These are phyloP conservation scores for Allantophomopsis lycopodina DNA, from an alignment of 2,329 filamentous ascomycete genomes.

Conservation along the genomic window DNA sequence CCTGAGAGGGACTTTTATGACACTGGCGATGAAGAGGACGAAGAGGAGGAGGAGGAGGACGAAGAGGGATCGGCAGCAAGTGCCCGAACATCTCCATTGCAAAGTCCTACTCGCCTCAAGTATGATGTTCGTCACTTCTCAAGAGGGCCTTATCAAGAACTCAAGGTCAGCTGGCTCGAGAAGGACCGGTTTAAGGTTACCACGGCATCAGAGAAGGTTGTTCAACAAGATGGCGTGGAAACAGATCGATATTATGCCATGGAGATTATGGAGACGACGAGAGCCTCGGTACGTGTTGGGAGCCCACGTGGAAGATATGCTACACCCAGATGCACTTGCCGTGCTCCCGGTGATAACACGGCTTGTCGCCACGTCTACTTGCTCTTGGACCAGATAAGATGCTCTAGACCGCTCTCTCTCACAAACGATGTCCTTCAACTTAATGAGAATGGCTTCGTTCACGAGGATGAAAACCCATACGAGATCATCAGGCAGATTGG, in stretches of 20 bases:
- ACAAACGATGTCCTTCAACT: neutral
- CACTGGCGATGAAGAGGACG: too few species aligned
- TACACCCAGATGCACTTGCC: neutral
- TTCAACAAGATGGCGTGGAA: neutral
- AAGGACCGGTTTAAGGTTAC: too few species aligned
- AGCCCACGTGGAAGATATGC: neutral
- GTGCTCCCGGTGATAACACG: neutral
- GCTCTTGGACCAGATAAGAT: constrained; percentile 2
- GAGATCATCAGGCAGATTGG: neutral
- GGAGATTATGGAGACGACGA: constrained; percentile 1
- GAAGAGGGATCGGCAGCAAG: too few species aligned
- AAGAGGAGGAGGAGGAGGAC: too few species aligned
- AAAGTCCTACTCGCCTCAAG: too few species aligned
- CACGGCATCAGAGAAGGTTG: too few species aligned
- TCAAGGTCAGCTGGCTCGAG: too few species aligned
- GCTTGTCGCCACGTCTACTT: constrained; percentile 2
- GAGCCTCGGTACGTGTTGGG: constrained; percentile 1
- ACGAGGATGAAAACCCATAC: neutral
- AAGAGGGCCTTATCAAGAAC: too few species aligned
- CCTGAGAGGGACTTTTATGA: too few species aligned
- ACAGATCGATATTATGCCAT: constrained; percentile 1
- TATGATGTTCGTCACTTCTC: too few species aligned
- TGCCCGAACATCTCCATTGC: too few species aligned
- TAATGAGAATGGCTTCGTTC: neutral
- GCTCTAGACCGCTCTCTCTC: neutral